A percentile compares a stretch with the other conserved stretches of the same genome.
phyloP scores from a whole-genome alignment of 345 rosid species.

The Pelargonium nanum region DNA sequence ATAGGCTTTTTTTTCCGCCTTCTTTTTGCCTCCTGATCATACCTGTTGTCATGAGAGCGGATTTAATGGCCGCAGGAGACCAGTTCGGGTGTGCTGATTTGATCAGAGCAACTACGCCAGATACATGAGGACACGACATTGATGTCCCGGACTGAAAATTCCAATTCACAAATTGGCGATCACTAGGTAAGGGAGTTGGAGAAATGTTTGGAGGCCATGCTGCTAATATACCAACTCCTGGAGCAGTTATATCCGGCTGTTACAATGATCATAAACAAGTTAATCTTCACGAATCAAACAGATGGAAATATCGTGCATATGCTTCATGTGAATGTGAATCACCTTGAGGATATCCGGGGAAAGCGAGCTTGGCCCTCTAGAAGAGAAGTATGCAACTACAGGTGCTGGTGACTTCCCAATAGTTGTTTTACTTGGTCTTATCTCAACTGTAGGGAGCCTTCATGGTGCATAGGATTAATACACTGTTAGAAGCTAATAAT shows the following conservation, averaged over 20 bases:
- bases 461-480: constrained; percentile 6
- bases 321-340: not conserved
- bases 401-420: constrained; percentile 37
- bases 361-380: constrained; percentile 49
- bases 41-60: constrained; percentile 75
- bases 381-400: constrained; percentile 29
- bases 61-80: constrained; percentile 67
- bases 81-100: constrained; percentile 52
- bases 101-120: constrained; percentile 53
- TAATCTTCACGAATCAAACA: not conserved
- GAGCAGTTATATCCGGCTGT: constrained; percentile 68
- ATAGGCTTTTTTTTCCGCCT: too few relatives aligned
- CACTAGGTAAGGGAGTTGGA: constrained; percentile 22
- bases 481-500: constrained; percentile 4
- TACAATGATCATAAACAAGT: not conserved
- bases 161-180: constrained; percentile 34
- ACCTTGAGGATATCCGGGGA: constrained; percentile 63
- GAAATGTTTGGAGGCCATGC: constrained; percentile 67
- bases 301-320: not conserved
- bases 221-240: constrained; percentile 56
- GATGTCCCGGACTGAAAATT: constrained; percentile 63
- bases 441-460: constrained; percentile 33
- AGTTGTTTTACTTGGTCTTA: constrained; percentile 35
- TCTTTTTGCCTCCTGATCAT: not conserved
- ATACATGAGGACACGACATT: constrained; percentile 70